Conservation (phyloP, 768 basidiomycete species). For the Podaxis pistillaris region DNA sequence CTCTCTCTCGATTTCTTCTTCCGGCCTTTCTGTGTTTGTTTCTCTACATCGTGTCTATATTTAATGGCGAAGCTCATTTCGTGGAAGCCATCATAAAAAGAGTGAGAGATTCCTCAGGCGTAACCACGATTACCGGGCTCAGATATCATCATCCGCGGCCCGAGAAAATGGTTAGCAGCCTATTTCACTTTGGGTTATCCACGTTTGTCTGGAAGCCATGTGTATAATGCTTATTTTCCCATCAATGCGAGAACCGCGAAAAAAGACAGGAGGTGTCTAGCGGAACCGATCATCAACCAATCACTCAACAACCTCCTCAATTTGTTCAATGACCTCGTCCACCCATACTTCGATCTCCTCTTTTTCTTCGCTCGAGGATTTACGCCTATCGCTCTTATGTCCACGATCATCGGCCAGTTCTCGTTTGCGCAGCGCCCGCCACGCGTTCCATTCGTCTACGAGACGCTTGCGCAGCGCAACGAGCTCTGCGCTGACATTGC, state of each 20-base stretch:
- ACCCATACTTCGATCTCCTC: constrained; percentile 95
- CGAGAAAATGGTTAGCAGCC: constrained; percentile 17
- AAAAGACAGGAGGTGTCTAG: constrained; percentile 7
- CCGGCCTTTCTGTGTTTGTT: background rate
- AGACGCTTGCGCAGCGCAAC: constrained; percentile 86
- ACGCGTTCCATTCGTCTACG: constrained; percentile 99
- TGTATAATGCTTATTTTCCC: constrained; percentile 11
- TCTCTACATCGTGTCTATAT: constrained; percentile 11
- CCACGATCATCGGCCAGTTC: constrained; percentile 57
- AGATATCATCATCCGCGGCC: background rate
- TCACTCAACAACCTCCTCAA: constrained; percentile 72
- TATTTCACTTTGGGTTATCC: constrained; percentile 21
- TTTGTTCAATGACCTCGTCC: constrained; percentile 91
- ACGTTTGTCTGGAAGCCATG: constrained; percentile 18
- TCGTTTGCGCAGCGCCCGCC: constrained; percentile 73
- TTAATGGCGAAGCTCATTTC: constrained; percentile 2
- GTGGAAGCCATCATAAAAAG: constrained; percentile 11
- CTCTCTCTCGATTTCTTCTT: constrained; percentile 6
- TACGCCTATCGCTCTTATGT: constrained; percentile 30
- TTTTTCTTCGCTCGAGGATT: constrained; percentile 50
- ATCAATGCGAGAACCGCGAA: constrained; percentile 13
- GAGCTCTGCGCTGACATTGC: constrained; percentile 90
- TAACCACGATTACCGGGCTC: constrained; percentile 16
- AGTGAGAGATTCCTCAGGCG: constrained; percentile 13
- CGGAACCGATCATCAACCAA: constrained; percentile 10